Evolutionary conservation across 2,329 filamentous ascomycete species (phyloP).

Genomic region (Alternaria angustiovoidea): DNA sequence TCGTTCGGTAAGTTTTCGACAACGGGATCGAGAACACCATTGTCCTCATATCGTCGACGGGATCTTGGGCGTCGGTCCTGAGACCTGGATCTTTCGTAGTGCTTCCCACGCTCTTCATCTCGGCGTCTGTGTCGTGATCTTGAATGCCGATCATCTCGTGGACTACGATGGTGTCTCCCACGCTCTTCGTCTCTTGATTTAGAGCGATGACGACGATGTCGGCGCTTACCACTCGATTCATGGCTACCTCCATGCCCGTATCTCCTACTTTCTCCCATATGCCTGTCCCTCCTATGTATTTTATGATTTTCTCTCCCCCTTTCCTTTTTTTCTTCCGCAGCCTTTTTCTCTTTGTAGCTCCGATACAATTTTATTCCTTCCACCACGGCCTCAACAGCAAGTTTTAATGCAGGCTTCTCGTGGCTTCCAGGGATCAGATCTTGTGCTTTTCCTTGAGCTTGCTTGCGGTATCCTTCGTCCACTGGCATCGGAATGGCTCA

Average conservation of each 20-base stretch:
- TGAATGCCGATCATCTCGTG: background rate
- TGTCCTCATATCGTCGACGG: background rate
- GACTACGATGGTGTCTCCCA: background rate
- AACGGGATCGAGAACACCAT: background rate
- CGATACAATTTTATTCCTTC: slow-evolving; percentile 33
- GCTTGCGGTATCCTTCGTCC: slow-evolving; percentile 19
- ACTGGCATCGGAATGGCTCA: slow-evolving; percentile 13
- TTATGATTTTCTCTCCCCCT: background rate
- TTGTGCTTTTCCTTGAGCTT: slow-evolving; percentile 26
- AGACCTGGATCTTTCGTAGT: background rate
- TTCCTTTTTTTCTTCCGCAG: slow-evolving; percentile 5
- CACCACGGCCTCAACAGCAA: slow-evolving; percentile 31
- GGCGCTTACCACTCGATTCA: background rate
- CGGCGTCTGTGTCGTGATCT: background rate
- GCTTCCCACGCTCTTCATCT: background rate
- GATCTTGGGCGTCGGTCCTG: background rate
- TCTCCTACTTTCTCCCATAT: background rate
- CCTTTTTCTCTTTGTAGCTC: slow-evolving; percentile 22
- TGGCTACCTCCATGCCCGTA: background rate
- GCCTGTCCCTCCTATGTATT: background rate
- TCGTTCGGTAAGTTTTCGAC: background rate
- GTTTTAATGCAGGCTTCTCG: slow-evolving; percentile 17
- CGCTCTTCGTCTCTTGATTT: background rate
- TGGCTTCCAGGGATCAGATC: slow-evolving; percentile 16
- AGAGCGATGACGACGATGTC: slow-evolving; percentile 3